Evolutionary conservation across 805 yeast species (phyloP).

Genomic region (Yarrowia keelungensis): DNA sequence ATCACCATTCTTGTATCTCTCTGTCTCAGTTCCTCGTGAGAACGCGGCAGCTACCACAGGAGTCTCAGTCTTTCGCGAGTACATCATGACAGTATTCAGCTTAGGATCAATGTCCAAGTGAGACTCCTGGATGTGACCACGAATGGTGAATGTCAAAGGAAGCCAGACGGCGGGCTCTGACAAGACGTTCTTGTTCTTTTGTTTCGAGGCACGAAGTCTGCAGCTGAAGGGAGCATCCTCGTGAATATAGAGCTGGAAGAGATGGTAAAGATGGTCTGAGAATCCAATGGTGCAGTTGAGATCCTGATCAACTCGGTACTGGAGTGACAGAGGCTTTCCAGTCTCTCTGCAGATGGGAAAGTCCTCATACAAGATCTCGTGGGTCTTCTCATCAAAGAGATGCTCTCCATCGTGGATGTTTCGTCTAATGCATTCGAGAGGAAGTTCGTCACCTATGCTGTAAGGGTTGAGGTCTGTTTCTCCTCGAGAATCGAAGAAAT

Average conservation of each 20-base stretch:
- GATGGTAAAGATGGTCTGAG: slow-evolving; percentile 70
- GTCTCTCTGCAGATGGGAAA: slow-evolving; percentile 74
- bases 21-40: slow-evolving; percentile 66
- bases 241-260: slow-evolving; percentile 77
- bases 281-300: slow-evolving; percentile 66
- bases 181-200: slow-evolving; percentile 13
- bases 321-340: slow-evolving; percentile 62
- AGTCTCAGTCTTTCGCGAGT: slow-evolving; percentile 50
- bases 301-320: slow-evolving; percentile 58
- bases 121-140: slow-evolving; percentile 70
- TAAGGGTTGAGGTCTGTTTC: slow-evolving; percentile 29
- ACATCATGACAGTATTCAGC: slow-evolving; percentile 60
- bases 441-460: slow-evolving; percentile 40
- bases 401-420: slow-evolving; percentile 81
- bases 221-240: slow-evolving; percentile 80
- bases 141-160: slow-evolving; percentile 67
- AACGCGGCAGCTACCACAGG: slow-evolving; percentile 64
- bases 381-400: slow-evolving; percentile 64
- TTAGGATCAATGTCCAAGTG: slow-evolving; percentile 71
- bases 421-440: slow-evolving; percentile 67
- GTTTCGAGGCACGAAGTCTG: slow-evolving; percentile 50
- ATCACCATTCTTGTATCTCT: slow-evolving; percentile 72
- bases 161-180: slow-evolving; percentile 45
- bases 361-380: slow-evolving; percentile 59
- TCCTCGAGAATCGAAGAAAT: slow-evolving; percentile 29